Evolutionary conservation across 768 basidiomycete genomes (phyloP).

Genomic region (Cyclocybe cylindracea): DNA sequence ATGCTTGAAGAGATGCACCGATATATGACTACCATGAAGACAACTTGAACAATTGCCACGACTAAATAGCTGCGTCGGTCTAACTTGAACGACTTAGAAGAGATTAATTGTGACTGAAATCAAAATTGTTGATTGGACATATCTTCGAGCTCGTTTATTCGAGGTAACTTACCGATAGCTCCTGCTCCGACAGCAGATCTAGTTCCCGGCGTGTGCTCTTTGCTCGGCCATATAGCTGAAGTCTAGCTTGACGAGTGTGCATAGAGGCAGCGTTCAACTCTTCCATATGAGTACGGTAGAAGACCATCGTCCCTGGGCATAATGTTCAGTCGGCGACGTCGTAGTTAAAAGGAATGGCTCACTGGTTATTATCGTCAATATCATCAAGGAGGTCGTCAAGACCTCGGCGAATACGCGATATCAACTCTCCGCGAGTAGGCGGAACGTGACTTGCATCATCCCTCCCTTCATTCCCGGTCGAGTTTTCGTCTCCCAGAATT

Average conservation of each 20-base stretch:
- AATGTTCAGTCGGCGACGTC: not conserved
- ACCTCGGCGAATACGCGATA: constrained; percentile 58
- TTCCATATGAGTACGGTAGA: constrained; percentile 38
- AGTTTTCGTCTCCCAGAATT: constrained; percentile 32
- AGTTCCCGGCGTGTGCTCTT: constrained; percentile 32
- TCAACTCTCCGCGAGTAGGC: constrained; percentile 48
- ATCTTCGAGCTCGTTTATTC: no score
- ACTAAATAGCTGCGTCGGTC: constrained; percentile 20
- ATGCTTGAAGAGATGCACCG: constrained; percentile 39
- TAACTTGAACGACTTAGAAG: constrained; percentile 5
- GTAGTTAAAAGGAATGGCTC: constrained; percentile 14
- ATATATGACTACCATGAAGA: constrained; percentile 55
- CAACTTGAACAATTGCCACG: constrained; percentile 39
- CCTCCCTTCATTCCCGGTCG: constrained; percentile 21
- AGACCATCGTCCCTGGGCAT: constrained; percentile 8
- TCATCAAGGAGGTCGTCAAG: constrained; percentile 57
- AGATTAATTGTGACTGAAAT: not conserved
- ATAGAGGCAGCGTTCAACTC: constrained; percentile 56
- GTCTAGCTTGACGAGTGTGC: constrained; percentile 52
- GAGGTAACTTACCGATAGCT: not conserved
- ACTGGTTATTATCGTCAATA: constrained; percentile 64
- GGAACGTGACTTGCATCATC: constrained; percentile 12
- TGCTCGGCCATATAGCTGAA: constrained; percentile 43
- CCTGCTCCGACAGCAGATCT: not conserved
- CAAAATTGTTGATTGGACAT: not conserved